Base-by-base conservation (phyloP, 2,329 filamentous ascomycete species). In the Stachybotrys echinatus region DNA sequence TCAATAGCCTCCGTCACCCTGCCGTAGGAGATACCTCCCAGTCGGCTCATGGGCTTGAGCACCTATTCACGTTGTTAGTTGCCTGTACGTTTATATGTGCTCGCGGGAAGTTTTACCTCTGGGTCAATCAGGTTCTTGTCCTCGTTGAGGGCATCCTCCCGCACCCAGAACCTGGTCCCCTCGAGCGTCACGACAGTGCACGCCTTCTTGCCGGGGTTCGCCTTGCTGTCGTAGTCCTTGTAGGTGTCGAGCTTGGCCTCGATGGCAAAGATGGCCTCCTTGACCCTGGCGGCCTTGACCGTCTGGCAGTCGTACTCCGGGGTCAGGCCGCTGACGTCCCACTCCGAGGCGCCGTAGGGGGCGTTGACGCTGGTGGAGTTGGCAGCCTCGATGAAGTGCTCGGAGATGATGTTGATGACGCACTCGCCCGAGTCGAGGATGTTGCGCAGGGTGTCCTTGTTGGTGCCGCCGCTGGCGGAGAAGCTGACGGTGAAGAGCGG, bases 21-120 rank as follows among this genome's bases (percentile, higher is more conserved):
- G 1, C 79, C 87, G 65, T 96, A 97, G 0, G 87, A 87, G 59
- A 96, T 95, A 2, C 92, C 92, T 22, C 92, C 92, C 21, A 96
- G 61, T 37, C 92, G 81, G 55, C 82, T 83, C 17, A 96, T 77
- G 0, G 92, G 90, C 54, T 81, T 81, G 50, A 96, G 70, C 8
- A 95, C 76, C 71, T 85, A 40, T 7, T 3, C 22, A 27, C 20
- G 46, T 20, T 14, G 47, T 54, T 40, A 37, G 31, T 17, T 20
- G n/a, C n/a, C n/a, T n/a, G n/a, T n/a, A n/a, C n/a, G n/a, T n/a
- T n/a, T n/a, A n/a, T n/a, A n/a, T n/a, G n/a, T n/a, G n/a, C n/a
- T n/a, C n/a, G n/a, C 3, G 18, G 22, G 4, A 17, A 7, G 12
- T 71, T 79, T 71, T 64, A 85, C 81, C 48, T 72, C 78, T 12